A percentile compares a stretch with the other conserved stretches of the same genome.
Conservation (phyloP, 495 filamentous ascomycete genomes). For the Tuber brumale region DNA sequence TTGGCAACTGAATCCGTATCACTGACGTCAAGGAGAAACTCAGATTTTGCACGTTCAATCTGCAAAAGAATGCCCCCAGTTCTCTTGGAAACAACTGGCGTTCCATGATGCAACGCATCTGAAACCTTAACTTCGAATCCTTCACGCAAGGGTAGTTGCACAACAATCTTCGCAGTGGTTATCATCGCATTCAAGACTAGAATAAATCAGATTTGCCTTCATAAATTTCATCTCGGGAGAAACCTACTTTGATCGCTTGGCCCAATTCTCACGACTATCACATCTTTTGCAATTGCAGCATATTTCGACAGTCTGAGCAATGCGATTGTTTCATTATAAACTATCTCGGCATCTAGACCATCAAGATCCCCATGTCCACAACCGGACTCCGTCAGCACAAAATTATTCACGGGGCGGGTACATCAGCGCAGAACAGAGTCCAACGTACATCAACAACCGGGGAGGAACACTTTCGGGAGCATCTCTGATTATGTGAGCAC, state of each 20-base stretch:
- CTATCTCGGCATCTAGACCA: conserved; percentile 70
- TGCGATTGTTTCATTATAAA: conserved; percentile 64
- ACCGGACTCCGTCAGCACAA: conserved; percentile 23
- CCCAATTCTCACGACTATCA: conserved; percentile 69
- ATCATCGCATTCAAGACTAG: conserved; percentile 68
- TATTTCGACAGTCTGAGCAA: conserved; percentile 55
- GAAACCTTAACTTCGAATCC: conserved; percentile 92
- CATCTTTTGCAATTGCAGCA: conserved; percentile 49
- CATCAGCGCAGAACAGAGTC: neutral
- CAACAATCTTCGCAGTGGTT: conserved; percentile 61
- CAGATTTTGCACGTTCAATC: conserved; percentile 64
- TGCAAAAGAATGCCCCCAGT: conserved; percentile 80
- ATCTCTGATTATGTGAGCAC: conserved; percentile 51
- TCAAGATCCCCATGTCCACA: conserved; percentile 78
- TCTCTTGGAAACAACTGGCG: conserved; percentile 69
- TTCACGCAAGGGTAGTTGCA: conserved; percentile 77
- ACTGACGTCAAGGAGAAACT: conserved; percentile 67
- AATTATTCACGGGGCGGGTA: neutral
- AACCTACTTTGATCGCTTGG: conserved; percentile 60
- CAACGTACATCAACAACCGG: conserved; percentile 59
- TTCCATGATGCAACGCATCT: conserved; percentile 77
- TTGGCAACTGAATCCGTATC: conserved; percentile 68
- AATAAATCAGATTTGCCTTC: neutral
- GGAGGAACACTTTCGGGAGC: conserved; percentile 50
- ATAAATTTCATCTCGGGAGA: neutral